These are phyloP conservation scores for Helichrysum umbraculigerum DNA, from an alignment of 129 eudicot genomes.

Conservation along the genomic window DNA sequence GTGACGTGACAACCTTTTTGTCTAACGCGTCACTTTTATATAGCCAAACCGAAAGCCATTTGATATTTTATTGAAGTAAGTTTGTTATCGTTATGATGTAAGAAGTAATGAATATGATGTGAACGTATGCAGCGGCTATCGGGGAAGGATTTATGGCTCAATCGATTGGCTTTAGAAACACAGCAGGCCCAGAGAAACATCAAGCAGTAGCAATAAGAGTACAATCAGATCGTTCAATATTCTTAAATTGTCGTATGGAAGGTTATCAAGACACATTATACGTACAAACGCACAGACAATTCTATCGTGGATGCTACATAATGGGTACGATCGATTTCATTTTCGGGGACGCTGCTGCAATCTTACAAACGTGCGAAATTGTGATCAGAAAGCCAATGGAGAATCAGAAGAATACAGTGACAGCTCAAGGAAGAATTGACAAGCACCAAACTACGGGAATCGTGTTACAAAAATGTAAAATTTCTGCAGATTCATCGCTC, in stretches of 20 bases:
- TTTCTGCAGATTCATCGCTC: slow-evolving; percentile 41
- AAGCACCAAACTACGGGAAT: slow-evolving; percentile 67
- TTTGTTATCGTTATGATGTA: background rate
- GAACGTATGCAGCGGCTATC: slow-evolving; percentile 51
- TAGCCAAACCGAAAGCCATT: no score
- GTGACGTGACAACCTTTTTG: no score
- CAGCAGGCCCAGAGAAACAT: slow-evolving; percentile 82
- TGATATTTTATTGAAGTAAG: background rate
- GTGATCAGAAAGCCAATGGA: slow-evolving; percentile 59
- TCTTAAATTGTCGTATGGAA: slow-evolving; percentile 74
- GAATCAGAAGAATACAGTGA: slow-evolving; percentile 62
- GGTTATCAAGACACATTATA: slow-evolving; percentile 69
- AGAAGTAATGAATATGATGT: slow-evolving; percentile 10
- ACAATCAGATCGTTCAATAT: slow-evolving; percentile 64
- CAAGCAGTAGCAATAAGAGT: slow-evolving; percentile 83
- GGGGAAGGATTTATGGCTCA: slow-evolving; percentile 77
- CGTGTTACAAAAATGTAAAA: slow-evolving; percentile 66
- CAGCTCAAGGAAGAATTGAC: slow-evolving; percentile 68
- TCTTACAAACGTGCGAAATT: slow-evolving; percentile 64
- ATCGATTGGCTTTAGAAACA: slow-evolving; percentile 65
- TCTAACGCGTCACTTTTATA: no score
- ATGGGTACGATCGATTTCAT: slow-evolving; percentile 70
- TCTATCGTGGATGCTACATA: slow-evolving; percentile 68
- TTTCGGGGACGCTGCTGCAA: slow-evolving; percentile 76
- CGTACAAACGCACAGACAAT: slow-evolving; percentile 71